These are phyloP conservation scores for Endoconidiophora laricicola DNA, from an alignment of 2,329 filamentous ascomycete genomes.

Conservation along the genomic window DNA sequence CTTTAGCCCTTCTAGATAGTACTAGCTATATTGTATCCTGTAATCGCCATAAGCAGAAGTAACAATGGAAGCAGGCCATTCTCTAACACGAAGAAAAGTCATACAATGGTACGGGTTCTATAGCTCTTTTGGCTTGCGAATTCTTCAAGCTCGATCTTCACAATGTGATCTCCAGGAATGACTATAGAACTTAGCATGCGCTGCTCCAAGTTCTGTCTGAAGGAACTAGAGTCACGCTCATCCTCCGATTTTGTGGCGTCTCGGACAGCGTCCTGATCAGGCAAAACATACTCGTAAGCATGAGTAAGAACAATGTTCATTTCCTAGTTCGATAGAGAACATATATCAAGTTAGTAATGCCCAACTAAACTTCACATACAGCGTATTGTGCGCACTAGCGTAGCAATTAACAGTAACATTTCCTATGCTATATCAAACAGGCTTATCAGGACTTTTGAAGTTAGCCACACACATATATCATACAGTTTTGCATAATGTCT, in stretches of 20 bases:
- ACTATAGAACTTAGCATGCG: conserved; percentile 79
- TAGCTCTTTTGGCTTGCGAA: conserved; percentile 37
- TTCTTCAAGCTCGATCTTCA: conserved; percentile 76
- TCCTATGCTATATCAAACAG: no score
- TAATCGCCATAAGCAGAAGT: no score
- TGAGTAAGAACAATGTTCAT: conserved; percentile 73
- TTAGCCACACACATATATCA: no score
- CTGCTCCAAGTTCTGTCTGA: conserved; percentile 13
- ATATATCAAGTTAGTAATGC: not conserved
- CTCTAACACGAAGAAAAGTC: conserved; percentile 5
- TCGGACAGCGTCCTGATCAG: conserved; percentile 33
- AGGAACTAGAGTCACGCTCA: not conserved
- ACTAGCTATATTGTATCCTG: no score
- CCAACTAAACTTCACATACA: not conserved
- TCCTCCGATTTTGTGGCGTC: conserved; percentile 18
- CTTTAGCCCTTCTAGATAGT: no score
- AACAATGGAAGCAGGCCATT: not conserved
- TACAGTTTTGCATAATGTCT: no score
- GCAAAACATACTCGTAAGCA: conserved; percentile 78
- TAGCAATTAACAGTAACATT: no score
- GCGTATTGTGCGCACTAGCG: no score
- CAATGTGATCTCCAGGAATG: conserved; percentile 71
- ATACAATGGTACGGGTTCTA: conserved; percentile 1
- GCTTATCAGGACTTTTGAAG: no score
- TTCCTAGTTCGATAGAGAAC: conserved; percentile 37